Conservation (phyloP, 192 early-diverging fungal species). For the Mortierella claussenii region DNA sequence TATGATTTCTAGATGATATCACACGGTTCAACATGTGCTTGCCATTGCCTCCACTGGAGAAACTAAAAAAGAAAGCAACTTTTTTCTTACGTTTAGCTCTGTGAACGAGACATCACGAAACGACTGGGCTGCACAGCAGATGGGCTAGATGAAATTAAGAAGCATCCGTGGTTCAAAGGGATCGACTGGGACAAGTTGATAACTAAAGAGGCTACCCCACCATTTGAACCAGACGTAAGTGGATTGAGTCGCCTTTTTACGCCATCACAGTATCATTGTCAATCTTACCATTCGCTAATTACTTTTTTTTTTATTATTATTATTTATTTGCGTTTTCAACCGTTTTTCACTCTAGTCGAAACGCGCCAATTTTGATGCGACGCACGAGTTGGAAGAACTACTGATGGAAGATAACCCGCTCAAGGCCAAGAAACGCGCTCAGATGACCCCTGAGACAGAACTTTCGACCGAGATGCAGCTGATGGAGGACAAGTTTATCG, state of each 20-base stretch:
- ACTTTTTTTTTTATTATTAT: too few relatives aligned
- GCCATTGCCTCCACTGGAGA: too few relatives aligned
- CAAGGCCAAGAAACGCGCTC: conserved; percentile 73
- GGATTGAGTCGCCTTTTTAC: too few relatives aligned
- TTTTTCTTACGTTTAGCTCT: conserved; percentile 56
- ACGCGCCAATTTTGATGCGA: conserved; percentile 93
- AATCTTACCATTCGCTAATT: too few relatives aligned
- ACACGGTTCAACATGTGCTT: too few relatives aligned
- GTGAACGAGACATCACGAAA: conserved; percentile 76
- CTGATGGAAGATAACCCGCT: conserved; percentile 97
- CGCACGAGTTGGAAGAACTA: conserved; percentile 95
- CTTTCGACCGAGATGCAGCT: conserved; percentile 70
- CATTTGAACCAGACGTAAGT: conserved; percentile 88
- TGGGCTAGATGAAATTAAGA: conserved; percentile 74
- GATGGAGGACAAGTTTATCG: conserved; percentile 83
- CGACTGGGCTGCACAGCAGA: conserved; percentile 83
- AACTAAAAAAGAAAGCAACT: neutral
- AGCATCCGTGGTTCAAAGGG: conserved; percentile 82
- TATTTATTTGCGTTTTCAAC: neutral
- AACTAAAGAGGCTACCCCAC: conserved; percentile 75
- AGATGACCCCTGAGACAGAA: conserved; percentile 54
- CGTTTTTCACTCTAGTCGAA: conserved; percentile 68
- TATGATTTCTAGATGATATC: conserved; percentile 24
- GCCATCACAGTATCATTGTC: neutral
- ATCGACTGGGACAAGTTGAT: conserved; percentile 84